Base-by-base conservation (phyloP, 1,139 yeast species). In the Arxiozyma slooffiae region DNA sequence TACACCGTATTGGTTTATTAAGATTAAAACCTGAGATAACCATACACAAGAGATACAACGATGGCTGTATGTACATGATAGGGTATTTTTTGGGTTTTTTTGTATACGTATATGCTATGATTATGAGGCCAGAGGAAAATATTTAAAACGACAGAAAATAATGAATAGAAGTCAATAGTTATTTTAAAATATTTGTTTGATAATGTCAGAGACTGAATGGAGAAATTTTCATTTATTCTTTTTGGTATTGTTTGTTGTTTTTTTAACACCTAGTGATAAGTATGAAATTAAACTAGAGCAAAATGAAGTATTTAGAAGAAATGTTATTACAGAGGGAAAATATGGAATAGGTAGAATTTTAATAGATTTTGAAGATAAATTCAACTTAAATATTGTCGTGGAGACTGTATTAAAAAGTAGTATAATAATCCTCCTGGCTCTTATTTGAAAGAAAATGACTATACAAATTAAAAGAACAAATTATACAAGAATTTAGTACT, bases 61-160 rank as follows among this genome's bases (percentile, higher is more conserved):
- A 45, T 45, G 48, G 43, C 48, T 18, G 48, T 45, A 45, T 45
- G 48, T 45, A 45, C 43, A 21, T 34, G 16, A 20, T 20, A 16
- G 34, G 45, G 20, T 6, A 20, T 42, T 30, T 30, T 11, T 14
- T 30, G 11, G 2, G 7, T 11, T 30, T 23, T 7, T 30, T 30
- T n/a, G 36, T 30, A 30, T 30, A 30, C 14, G 3, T 30, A 6
- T 11, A 30, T 11, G n/a, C 36, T 30, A 14, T 30, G n/a, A 4
- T 30, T 30, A 3, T 14, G 3, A 11, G 14, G 7, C 36, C 14
- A 30, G 36, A 14, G 36, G 6, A 30, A 30, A n/a, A 30, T 30
- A 14, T 2, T 4, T 6, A n/a, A 30, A 11, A 30, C 14, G n/a
- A 9, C 11, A 14, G 36, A 14, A 4, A 2, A n/a, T 4, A 30